These are phyloP conservation scores for Kandelia obovata DNA, from an alignment of 345 rosid genomes.

Conservation along the genomic window DNA sequence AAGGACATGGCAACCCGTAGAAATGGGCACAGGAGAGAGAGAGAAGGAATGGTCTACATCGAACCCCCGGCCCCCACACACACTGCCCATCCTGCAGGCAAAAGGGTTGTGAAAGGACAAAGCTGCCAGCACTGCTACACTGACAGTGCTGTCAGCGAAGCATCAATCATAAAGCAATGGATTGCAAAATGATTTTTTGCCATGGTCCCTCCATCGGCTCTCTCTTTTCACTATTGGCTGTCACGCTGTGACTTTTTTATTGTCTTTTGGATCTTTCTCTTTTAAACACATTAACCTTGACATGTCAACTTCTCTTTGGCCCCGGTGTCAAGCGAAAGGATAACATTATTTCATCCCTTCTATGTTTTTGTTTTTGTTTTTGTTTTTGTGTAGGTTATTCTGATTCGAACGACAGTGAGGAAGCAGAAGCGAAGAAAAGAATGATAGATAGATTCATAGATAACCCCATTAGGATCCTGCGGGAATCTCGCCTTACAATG, in stretches of 20 bases:
- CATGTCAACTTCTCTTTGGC: conserved; percentile 31
- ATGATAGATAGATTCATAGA: not conserved
- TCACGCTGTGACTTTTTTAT: conserved; percentile 15
- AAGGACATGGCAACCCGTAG: conserved; percentile 42
- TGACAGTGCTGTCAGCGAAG: conserved; percentile 54
- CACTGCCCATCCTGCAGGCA: conserved; percentile 7
- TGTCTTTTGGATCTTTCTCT: conserved; percentile 38
- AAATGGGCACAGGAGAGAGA: conserved; percentile 6
- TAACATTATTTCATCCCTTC: not conserved
- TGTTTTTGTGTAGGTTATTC: not conserved
- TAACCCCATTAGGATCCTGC: conserved; percentile 38
- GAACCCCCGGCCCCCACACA: conserved; percentile 1
- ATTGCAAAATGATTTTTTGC: conserved; percentile 49
- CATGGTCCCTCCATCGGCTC: not conserved
- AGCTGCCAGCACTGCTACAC: conserved; percentile 29
- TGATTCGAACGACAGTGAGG: not conserved
- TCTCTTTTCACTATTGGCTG: conserved; percentile 9
- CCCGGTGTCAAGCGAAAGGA: conserved; percentile 27
- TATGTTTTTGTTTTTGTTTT: conserved; percentile 15
- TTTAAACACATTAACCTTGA: not conserved
- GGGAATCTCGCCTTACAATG: conserved; percentile 48
- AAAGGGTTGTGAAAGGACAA: conserved; percentile 32
- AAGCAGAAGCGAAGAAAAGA: not conserved
- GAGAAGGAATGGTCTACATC: conserved; percentile 45
- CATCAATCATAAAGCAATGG: conserved; percentile 68